Evolutionary conservation across 2,329 filamentous ascomycete genomes (phyloP), one percentile per base, ranked within the genome.

Genomic region (Didymella lethalis): DNA sequence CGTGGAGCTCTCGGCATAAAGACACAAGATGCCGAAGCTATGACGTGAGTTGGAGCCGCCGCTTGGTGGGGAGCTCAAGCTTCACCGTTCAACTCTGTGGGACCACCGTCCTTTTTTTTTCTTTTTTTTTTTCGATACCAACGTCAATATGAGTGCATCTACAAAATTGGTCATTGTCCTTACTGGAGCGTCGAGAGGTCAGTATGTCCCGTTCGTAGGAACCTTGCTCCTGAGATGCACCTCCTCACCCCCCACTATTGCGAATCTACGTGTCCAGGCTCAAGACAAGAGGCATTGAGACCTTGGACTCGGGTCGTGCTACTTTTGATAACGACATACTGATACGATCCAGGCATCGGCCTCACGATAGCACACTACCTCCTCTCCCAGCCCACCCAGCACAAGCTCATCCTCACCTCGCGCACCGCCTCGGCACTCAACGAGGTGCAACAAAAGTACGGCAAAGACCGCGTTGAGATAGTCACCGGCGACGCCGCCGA

Each of bases 161-260:
- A 63, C 70, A 47, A 69, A 69, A 45, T 83, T 82, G 67, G 80
- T 82, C 2, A 77, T 85, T 26, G 79, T 85, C 25, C 65, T 85
- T 26, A 89, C 88, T 1, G 88, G 88, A 55, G 87, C 87, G 57
- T 88, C 86, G 1, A 80, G 86, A 78, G 87, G 86, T 84, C 76
- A 52, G 69, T 47, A 11, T 7, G 26, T 14, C 6, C 10, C 16
- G 1, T 16, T 36, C 32, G n/a, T 5, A 16, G 7, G 32, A 8
- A 8, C 16, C 5, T 36, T 36, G 16, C n/a, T 7, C n/a, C 6
- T 11, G n/a, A 36, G 32, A 36, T 36, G 32, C 45, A 8, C 34
- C 45, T 28, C 28, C 25, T 25, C 41, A 32, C 14, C 34, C 43
- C n/a, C 34, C 45, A 26, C 25, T 7, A 12, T 18, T 28, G 28